Conservation (phyloP, 768 basidiomycete species). For the Naganishia friedmannii region DNA sequence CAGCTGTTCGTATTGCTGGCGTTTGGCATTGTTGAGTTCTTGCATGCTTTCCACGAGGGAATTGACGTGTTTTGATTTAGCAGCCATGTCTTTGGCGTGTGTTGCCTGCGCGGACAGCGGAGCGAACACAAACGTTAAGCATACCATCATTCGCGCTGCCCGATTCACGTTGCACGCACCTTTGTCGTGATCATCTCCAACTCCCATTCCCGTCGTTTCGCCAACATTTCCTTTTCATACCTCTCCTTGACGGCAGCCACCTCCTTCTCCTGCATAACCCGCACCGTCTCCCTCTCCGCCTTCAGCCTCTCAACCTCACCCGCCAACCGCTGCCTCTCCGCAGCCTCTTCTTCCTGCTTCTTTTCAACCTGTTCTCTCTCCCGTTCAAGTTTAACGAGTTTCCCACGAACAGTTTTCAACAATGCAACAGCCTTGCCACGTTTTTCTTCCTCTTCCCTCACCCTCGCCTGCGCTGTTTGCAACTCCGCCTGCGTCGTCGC, state of each 20-base stretch:
- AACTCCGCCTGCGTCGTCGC: slow-evolving; percentile 65
- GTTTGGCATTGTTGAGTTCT: slow-evolving; percentile 70
- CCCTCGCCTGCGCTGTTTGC: slow-evolving; percentile 60
- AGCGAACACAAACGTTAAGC: not conserved
- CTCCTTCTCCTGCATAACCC: slow-evolving; percentile 65
- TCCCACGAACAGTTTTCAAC: slow-evolving; percentile 91
- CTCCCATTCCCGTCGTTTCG: slow-evolving; percentile 69
- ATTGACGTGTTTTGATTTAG: slow-evolving; percentile 63
- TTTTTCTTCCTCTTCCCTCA: slow-evolving; percentile 97
- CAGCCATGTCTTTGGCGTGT: slow-evolving; percentile 66
- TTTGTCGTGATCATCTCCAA: slow-evolving; percentile 70
- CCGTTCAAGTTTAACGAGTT: slow-evolving; percentile 93
- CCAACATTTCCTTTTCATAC: slow-evolving; percentile 70
- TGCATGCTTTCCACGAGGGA: slow-evolving; percentile 70
- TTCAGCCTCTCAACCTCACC: slow-evolving; percentile 63
- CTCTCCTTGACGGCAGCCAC: slow-evolving; percentile 61
- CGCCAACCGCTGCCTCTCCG: slow-evolving; percentile 58
- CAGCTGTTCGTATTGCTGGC: slow-evolving; percentile 75
- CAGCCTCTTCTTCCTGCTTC: slow-evolving; percentile 62
- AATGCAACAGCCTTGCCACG: slow-evolving; percentile 86
- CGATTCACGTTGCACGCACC: too few relatives aligned
- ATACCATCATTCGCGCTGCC: too few relatives aligned
- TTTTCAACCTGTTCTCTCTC: slow-evolving; percentile 75
- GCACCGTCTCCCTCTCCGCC: slow-evolving; percentile 55
- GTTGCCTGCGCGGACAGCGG: slow-evolving; percentile 64